These are phyloP conservation scores for Leccinum pallidistipes DNA, from an alignment of 1,284 basidiomycete species.

Conservation along the genomic window DNA sequence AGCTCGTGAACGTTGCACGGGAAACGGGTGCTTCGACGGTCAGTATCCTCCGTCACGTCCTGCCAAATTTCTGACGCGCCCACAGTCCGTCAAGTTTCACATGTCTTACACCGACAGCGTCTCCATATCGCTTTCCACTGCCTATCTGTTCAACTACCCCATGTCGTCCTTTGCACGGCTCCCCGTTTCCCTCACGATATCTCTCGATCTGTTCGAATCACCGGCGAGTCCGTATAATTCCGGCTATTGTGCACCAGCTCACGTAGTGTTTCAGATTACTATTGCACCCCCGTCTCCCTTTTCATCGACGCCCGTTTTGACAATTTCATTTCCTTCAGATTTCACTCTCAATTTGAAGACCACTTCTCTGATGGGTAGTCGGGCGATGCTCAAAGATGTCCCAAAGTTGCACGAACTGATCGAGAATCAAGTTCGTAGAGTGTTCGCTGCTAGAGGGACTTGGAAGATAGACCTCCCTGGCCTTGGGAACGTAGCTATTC, in stretches of 20 bases:
- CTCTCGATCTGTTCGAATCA: slow-evolving; percentile 73
- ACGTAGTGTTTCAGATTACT: slow-evolving; percentile 41
- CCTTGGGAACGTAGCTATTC: slow-evolving; percentile 47
- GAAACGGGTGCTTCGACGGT: slow-evolving; percentile 15
- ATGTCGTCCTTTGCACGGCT: slow-evolving; percentile 76
- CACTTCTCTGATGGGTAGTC: slow-evolving; percentile 78
- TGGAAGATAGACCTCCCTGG: slow-evolving; percentile 74
- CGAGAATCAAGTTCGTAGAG: slow-evolving; percentile 64
- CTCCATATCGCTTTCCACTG: slow-evolving; percentile 77
- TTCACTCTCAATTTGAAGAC: slow-evolving; percentile 72
- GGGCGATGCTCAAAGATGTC: slow-evolving; percentile 80
- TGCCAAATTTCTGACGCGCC: slow-evolving; percentile 8
- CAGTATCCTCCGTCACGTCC: slow-evolving; percentile 12
- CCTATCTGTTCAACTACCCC: slow-evolving; percentile 82
- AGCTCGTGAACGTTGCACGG: slow-evolving; percentile 35
- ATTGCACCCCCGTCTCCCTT: slow-evolving; percentile 50
- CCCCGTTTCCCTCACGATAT: slow-evolving; percentile 76
- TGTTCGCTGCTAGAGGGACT: slow-evolving; percentile 58
- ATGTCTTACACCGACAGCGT: slow-evolving; percentile 68
- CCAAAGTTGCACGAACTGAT: slow-evolving; percentile 84
- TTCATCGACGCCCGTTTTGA: slow-evolving; percentile 52
- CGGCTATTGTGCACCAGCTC: slow-evolving; percentile 6
- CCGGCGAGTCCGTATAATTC: slow-evolving; percentile 45
- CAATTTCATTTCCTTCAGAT: slow-evolving; percentile 60
- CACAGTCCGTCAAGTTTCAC: slow-evolving; percentile 53